Evolutionary conservation across 768 basidiomycete genomes (phyloP).

Genomic region (Xerocomellus chrysenteron): DNA sequence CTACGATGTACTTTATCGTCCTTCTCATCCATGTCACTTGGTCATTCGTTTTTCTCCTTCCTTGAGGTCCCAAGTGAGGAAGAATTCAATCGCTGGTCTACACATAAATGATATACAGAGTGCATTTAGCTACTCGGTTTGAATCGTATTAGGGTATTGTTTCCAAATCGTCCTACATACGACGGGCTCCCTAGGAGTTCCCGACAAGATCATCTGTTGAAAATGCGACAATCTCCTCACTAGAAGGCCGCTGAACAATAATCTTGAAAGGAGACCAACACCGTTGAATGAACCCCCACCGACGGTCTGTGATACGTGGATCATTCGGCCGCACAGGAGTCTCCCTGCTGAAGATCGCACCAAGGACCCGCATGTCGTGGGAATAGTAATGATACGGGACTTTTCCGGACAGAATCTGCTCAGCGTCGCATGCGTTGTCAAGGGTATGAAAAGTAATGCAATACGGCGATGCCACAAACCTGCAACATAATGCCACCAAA

Average conservation of each 20-base stretch:
- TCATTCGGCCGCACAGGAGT: not conserved
- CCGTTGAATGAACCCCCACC: conserved; percentile 4
- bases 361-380: not conserved
- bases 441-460: not conserved
- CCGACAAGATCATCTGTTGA: not conserved
- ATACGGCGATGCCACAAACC: conserved; percentile 1
- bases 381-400: conserved; percentile 1
- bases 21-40: not conserved
- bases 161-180: no score
- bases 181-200: no score
- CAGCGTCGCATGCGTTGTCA: not conserved
- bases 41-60: no score
- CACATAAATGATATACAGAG: no score
- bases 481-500: conserved; percentile 33
- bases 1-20: no score
- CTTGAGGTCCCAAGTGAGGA: not conserved
- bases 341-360: not conserved
- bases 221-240: conserved; percentile 4
- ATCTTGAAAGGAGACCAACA: conserved; percentile 3
- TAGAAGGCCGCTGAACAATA: not conserved
- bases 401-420: conserved; percentile 9
- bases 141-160: not conserved
- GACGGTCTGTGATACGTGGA: not conserved
- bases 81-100: no score
- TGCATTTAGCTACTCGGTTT: no score